phyloP scores from a whole-genome alignment of 139 green algal species.

The Mesostigma viride region DNA sequence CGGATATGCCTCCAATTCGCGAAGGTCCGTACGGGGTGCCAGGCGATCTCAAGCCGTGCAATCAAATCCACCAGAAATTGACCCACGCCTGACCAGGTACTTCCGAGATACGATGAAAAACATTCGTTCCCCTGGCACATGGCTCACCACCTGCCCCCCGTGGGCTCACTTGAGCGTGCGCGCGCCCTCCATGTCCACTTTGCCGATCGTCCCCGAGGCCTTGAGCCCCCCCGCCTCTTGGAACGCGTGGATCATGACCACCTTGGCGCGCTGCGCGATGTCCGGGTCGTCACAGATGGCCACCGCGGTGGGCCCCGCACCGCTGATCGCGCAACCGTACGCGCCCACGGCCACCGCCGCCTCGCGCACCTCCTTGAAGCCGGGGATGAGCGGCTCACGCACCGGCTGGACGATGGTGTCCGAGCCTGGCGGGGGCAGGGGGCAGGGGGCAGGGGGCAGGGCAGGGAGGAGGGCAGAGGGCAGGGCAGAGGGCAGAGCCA shows the following conservation, averaged over 20 bases:
- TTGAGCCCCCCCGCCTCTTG: slow-evolving; percentile 5
- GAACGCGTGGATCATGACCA: slow-evolving; percentile 57
- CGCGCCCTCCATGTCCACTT: background rate
- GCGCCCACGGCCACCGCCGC: slow-evolving; percentile 75
- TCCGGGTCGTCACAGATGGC: slow-evolving; percentile 65
- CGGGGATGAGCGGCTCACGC: slow-evolving; percentile 79
- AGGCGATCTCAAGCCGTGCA: too few species aligned
- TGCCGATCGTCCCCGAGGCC: background rate
- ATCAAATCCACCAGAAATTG: too few species aligned
- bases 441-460: too few species aligned
- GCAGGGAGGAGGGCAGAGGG: background rate
- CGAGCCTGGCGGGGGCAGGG: slow-evolving; percentile 51
- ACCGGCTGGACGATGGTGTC: slow-evolving; percentile 91
- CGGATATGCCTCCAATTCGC: too few species aligned
- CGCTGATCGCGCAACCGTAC: slow-evolving; percentile 90
- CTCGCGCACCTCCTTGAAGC: slow-evolving; percentile 78
- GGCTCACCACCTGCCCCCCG: background rate
- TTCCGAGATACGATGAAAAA: too few species aligned
- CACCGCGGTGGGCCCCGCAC: slow-evolving; percentile 86
- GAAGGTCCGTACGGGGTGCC: too few species aligned
- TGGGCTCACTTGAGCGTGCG: background rate
- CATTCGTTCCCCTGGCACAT: too few species aligned
- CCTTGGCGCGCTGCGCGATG: slow-evolving; percentile 48
- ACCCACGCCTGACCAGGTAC: too few species aligned
- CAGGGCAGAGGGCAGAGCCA: background rate